Evolutionary conservation across 768 basidiomycete species (phyloP).

Genomic region (Hysterangium stoloniferum): DNA sequence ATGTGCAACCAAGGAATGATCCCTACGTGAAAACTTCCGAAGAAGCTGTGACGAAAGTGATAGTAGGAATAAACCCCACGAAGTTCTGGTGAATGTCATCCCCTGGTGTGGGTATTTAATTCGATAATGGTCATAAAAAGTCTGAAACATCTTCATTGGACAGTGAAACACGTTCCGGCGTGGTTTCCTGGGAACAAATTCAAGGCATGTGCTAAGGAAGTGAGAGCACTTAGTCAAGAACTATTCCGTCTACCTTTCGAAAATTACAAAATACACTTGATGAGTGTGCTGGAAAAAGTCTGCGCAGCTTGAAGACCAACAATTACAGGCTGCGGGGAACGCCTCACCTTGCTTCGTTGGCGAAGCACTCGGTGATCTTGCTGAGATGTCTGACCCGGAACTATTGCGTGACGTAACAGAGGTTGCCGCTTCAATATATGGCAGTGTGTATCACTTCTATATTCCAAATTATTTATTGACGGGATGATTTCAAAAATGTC

Average conservation of each 20-base stretch:
- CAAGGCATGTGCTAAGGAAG: conserved; percentile 5
- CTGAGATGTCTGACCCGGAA: too few relatives aligned
- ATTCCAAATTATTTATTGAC: not conserved
- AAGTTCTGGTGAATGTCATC: conserved; percentile 22
- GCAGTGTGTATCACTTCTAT: conserved; percentile 3
- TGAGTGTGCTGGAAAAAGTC: not conserved
- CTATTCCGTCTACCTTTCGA: not conserved
- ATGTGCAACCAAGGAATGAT: conserved; percentile 25
- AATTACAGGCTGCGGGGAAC: conserved; percentile 5
- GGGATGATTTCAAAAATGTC: too few relatives aligned
- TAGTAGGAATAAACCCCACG: conserved; percentile 23
- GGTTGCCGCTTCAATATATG: not conserved
- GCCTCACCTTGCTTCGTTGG: conserved; percentile 3
- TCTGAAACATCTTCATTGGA: not conserved
- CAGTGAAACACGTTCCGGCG: conserved; percentile 15
- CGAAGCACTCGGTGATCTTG: not conserved
- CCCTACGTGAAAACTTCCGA: conserved; percentile 25
- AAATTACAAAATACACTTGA: not conserved
- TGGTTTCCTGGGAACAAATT: conserved; percentile 19
- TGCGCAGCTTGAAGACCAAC: too few relatives aligned
- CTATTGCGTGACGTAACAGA: not conserved
- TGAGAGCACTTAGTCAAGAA: not conserved
- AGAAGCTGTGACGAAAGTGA: conserved; percentile 16
- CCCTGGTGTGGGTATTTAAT: conserved; percentile 7
- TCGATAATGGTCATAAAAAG: not conserved